These are phyloP conservation scores for Trichoderma breve DNA, from an alignment of 2,329 filamentous ascomycete genomes.

Conservation along the genomic window DNA sequence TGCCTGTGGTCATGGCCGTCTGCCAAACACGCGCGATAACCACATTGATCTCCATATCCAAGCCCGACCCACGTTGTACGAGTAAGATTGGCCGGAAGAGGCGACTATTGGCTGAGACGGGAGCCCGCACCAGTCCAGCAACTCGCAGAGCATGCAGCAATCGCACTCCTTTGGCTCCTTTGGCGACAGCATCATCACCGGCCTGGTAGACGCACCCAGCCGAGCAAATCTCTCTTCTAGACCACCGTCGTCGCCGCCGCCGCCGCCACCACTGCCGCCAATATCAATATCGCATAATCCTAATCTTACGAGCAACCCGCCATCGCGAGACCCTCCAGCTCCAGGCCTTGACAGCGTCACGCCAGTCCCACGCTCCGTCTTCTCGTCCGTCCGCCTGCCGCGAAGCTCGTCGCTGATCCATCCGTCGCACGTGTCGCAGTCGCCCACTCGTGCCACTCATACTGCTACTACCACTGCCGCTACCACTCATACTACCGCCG, in stretches of 20 bases:
- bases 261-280: constrained; percentile 16
- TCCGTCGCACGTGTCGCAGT: constrained; percentile 31
- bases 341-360: constrained; percentile 23
- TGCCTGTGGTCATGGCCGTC: constrained; percentile 15
- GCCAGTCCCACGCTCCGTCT: constrained; percentile 31
- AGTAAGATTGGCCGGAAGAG: constrained; percentile 11
- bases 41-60: neutral
- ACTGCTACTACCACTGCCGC: neutral
- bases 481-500: neutral
- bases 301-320: neutral
- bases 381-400: constrained; percentile 36
- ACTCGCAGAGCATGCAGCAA: constrained; percentile 29
- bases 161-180: constrained; percentile 27
- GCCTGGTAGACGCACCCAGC: constrained; percentile 7
- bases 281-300: constrained; percentile 3
- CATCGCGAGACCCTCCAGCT: constrained; percentile 6
- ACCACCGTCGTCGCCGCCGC: neutral
- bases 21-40: constrained; percentile 8
- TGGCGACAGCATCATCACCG: constrained; percentile 21
- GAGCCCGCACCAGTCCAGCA: constrained; percentile 8
- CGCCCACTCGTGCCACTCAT: neutral
- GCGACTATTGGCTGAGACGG: constrained; percentile 6
- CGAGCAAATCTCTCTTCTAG: neutral
- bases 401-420: constrained; percentile 47
- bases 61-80: constrained; percentile 11